A percentile compares a stretch with the other conserved stretches of the same genome.
phyloP scores from a whole-genome alignment of 345 rosid species.

The Euclidium syriacum region DNA sequence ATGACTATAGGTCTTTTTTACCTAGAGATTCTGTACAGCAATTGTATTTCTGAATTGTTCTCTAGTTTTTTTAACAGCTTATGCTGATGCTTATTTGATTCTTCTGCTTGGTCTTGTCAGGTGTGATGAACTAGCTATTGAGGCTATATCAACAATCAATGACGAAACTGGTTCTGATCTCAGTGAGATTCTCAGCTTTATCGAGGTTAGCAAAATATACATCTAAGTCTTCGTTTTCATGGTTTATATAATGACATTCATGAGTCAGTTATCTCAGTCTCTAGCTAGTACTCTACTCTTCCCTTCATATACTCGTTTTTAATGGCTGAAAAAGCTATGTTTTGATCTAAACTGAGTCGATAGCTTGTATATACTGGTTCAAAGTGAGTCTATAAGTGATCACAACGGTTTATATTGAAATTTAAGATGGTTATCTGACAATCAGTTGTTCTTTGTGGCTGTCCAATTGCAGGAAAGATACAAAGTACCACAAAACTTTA shows the following conservation, averaged over 20 bases:
- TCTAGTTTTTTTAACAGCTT: background rate
- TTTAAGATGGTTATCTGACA: too few relatives aligned
- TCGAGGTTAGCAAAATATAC: conserved; percentile 43
- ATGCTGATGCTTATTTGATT: background rate
- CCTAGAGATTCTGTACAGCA: background rate
- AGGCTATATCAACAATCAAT: conserved; percentile 53
- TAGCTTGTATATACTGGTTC: background rate
- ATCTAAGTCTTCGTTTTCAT: background rate
- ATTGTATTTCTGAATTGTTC: background rate
- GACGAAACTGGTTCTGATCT: conserved; percentile 46
- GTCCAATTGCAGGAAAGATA: conserved; percentile 44
- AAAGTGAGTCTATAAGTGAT: too few relatives aligned
- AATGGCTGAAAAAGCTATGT: background rate
- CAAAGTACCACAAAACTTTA: conserved; percentile 47
- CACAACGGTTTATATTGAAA: too few relatives aligned
- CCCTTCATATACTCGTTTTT: background rate
- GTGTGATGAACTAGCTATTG: conserved; percentile 49
- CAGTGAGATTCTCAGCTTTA: conserved; percentile 43
- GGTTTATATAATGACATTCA: background rate
- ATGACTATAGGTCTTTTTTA: background rate
- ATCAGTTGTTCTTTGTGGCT: conserved; percentile 7
- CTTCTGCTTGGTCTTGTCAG: conserved; percentile 17
- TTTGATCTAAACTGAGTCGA: background rate
- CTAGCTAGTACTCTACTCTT: background rate
- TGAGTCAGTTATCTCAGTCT: background rate